phyloP scores from a whole-genome alignment of 176 grass and related monocot genomes.

The Tuctoria greenei region DNA sequence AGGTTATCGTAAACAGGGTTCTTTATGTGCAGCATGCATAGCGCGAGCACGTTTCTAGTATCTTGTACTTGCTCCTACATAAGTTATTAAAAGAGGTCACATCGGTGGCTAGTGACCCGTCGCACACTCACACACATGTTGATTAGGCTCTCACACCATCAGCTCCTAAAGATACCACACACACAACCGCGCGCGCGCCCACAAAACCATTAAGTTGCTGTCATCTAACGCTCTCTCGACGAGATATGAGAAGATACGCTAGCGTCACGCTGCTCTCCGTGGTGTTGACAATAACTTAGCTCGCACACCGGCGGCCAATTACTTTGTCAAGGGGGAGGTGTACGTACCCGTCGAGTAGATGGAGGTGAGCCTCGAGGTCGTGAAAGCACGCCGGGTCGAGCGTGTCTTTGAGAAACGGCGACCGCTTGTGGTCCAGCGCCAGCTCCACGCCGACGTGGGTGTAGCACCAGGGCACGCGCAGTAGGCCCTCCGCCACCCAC shows the following conservation, averaged over 20 bases:
- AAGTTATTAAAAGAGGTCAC: neutral
- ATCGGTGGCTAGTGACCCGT: neutral
- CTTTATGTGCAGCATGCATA: neutral
- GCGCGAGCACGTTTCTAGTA: neutral
- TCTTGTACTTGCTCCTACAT: neutral
- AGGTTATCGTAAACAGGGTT: neutral
- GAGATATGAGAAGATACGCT: too few species aligned
- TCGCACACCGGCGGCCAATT: too few species aligned
- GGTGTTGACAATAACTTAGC: too few species aligned
- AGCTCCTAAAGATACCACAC: too few species aligned
- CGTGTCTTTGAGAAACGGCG: conserved; percentile 82
- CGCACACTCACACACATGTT: neutral
- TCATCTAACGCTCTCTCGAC: too few species aligned
- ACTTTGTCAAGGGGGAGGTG: too few species aligned
- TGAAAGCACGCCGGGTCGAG: conserved; percentile 60
- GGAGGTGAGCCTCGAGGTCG: conserved; percentile 78
- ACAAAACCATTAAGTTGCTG: too few species aligned
- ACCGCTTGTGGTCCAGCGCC: conserved; percentile 64
- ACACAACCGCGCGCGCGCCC: too few species aligned
- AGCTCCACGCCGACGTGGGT: conserved; percentile 76
- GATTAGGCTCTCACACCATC: neutral
- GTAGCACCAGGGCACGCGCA: conserved; percentile 77
- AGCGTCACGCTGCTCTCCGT: too few species aligned
- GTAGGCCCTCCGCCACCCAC: conserved; percentile 38
- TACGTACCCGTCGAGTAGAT: conserved; percentile 81